Percentiles rank a stretch among this genome's conserved stretches.
Conservation (phyloP, 306 rosid genomes). For the Vigna angularis region DNA sequence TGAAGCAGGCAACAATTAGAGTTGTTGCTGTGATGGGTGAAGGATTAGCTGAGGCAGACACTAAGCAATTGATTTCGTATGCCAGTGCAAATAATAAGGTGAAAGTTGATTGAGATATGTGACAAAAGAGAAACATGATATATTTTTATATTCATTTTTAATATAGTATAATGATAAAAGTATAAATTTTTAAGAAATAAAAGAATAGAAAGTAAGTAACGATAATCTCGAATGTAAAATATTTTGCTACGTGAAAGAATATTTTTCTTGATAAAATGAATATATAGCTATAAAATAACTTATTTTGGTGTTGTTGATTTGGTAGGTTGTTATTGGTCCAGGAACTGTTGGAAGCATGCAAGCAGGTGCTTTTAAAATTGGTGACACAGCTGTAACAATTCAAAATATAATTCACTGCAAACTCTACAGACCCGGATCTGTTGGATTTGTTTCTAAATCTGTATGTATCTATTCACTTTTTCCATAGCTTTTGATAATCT, state of each 20-base stretch:
- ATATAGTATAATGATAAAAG: too few species aligned
- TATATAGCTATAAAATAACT: neutral
- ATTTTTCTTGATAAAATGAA: too few species aligned
- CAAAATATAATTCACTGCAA: slow-evolving; percentile 92
- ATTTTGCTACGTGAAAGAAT: too few species aligned
- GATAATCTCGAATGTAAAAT: too few species aligned
- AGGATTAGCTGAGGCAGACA: slow-evolving; percentile 92
- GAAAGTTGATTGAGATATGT: too few species aligned
- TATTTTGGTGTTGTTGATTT: slow-evolving; percentile 42
- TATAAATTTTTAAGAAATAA: too few species aligned
- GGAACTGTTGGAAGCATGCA: slow-evolving; percentile 97
- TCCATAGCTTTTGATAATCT: slow-evolving; percentile 25
- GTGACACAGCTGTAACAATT: slow-evolving; percentile 97
- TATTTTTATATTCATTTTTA: too few species aligned
- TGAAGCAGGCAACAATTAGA: slow-evolving; percentile 94
- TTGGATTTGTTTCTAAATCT: slow-evolving; percentile 99
- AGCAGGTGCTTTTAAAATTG: slow-evolving; percentile 98
- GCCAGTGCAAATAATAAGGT: slow-evolving; percentile 95
- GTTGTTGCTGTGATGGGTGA: slow-evolving; percentile 95
- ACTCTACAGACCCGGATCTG: slow-evolving; percentile 98
- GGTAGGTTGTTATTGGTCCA: slow-evolving; percentile 92
- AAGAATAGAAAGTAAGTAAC: too few species aligned
- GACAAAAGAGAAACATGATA: too few species aligned
- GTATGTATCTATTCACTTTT: slow-evolving; percentile 58
- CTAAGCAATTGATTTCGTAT: slow-evolving; percentile 90